Evolutionary conservation across 208 protist species (phyloP).

Genomic region (Strigomonas culicis): DNA sequence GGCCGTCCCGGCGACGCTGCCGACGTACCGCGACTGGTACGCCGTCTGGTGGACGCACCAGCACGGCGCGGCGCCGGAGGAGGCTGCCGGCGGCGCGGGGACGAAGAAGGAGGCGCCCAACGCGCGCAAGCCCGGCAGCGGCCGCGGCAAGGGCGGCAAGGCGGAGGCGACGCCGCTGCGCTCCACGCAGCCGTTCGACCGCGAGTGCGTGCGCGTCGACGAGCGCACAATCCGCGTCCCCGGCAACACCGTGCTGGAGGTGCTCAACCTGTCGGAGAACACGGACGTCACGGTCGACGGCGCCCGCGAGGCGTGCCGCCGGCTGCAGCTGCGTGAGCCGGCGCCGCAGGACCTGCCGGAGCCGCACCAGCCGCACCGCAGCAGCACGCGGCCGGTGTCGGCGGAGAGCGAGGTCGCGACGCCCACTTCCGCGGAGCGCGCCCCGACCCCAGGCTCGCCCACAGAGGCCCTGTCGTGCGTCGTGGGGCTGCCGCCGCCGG

Average conservation of each 20-base stretch:
- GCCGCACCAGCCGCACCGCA: conserved; percentile 15
- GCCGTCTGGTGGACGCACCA: conserved; percentile 32
- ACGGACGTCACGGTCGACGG: conserved; percentile 46
- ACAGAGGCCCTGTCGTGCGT: background rate
- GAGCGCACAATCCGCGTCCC: conserved; percentile 49
- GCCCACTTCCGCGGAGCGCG: background rate
- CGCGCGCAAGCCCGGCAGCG: background rate
- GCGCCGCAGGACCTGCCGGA: conserved; percentile 50
- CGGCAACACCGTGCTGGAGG: conserved; percentile 82
- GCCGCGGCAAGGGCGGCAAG: conserved; percentile 12
- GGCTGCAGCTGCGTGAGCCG: conserved; percentile 65
- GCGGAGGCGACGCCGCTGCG: conserved; percentile 14
- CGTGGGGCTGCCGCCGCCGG: background rate
- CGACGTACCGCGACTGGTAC: conserved; percentile 78
- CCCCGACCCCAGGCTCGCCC: background rate
- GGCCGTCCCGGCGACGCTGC: conserved; percentile 28
- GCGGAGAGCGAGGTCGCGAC: background rate
- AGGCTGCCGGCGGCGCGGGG: background rate
- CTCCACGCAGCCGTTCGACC: conserved; percentile 63
- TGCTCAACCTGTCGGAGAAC: conserved; percentile 80
- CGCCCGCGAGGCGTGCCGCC: conserved; percentile 53
- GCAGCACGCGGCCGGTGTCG: background rate
- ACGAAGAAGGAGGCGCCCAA: conserved; percentile 13
- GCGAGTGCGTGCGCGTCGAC: conserved; percentile 65
- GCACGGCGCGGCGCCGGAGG: background rate